These are phyloP conservation scores for bread wheat (Triticum aestivum) DNA, from an alignment of 176 grass and related monocot genomes.

Conservation along the genomic window DNA sequence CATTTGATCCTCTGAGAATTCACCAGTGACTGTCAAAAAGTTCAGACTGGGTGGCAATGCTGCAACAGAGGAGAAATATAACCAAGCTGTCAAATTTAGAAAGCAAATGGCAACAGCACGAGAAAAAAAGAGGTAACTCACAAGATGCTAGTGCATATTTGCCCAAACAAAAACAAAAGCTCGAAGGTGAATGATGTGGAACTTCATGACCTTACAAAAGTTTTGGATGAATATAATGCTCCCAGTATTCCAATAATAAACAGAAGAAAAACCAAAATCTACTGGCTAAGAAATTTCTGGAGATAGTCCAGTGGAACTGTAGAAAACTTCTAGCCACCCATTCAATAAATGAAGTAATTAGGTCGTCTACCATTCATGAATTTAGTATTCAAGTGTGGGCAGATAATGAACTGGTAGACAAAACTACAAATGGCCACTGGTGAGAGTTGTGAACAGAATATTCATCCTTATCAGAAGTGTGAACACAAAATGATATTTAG, in stretches of 20 bases:
- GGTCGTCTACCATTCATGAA: neutral
- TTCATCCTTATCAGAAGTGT: neutral
- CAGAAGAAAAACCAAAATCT: constrained; percentile 21
- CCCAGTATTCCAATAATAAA: neutral
- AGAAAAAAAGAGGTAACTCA: constrained; percentile 11
- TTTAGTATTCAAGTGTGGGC: neutral
- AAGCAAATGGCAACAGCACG: constrained; percentile 14
- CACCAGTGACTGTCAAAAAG: constrained; percentile 93
- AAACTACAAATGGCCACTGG: neutral
- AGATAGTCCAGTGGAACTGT: constrained; percentile 1
- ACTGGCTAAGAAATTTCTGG: neutral
- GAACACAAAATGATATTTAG: neutral
- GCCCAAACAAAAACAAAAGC: constrained; percentile 5
- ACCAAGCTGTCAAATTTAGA: neutral
- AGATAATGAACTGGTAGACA: neutral
- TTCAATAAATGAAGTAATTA: constrained; percentile 13
- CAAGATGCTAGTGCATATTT: constrained; percentile 8
- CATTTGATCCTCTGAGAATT: constrained; percentile 84
- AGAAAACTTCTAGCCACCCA: neutral
- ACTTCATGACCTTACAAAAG: neutral
- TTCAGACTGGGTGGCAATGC: constrained; percentile 84
- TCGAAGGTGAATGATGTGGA: neutral
- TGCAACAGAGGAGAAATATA: constrained; percentile 46
- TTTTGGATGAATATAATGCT: constrained; percentile 1
- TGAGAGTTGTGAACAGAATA: constrained; percentile 6